Evolutionary conservation across 1,284 basidiomycete species (phyloP), one percentile per base, ranked within the genome.

Genomic region (Apiotrichum veenhuisii): DNA sequence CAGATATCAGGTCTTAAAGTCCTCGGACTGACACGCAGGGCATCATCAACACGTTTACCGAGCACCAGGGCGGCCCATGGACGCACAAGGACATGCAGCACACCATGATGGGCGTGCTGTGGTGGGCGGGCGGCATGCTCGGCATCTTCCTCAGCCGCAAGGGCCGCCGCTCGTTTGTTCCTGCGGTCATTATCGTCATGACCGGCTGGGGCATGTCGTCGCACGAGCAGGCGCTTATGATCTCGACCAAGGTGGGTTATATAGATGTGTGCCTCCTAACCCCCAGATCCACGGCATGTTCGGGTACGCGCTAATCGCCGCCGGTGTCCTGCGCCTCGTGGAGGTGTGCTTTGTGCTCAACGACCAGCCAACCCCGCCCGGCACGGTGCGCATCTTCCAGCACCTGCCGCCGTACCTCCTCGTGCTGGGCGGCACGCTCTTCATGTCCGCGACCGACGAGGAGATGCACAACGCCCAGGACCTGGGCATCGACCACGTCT

Each of bases 191-290:
- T 58, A 86, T 94, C 62, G 84, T 91, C 55, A 80, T 95, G 59
- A 95, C 92, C 0, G 94, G 94, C 2, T 97, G 91, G 88, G 93
- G 88, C 30, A 95, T 97, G 91, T 88, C 89, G 4, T 86, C 89
- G 41, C 94, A 97, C 65, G 84, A 84, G 2, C 94, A 97, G 78
- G 85, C 83, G 11, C 79, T 93, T 52, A 87, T 86, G 84, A 81
- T 94, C 47, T 90, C 89, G 0, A 89, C 89, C 2, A 87, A 85
- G 79, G 88, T 88, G 27, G 62, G 63, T 58, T 23, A 26, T 5
- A 10, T 2, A 3, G 3, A 17, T 4, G 22, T 9, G 18, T 14
- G 8, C n/a, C 20, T 14, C 20, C 44, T 42, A 23, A 15, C 62
- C 43, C 5, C 3, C 65, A 89, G 86, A 87, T 95, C 2, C 92